Conservation (phyloP, 2,329 filamentous ascomycete species). For the Exophiala phaeomuriformis region DNA sequence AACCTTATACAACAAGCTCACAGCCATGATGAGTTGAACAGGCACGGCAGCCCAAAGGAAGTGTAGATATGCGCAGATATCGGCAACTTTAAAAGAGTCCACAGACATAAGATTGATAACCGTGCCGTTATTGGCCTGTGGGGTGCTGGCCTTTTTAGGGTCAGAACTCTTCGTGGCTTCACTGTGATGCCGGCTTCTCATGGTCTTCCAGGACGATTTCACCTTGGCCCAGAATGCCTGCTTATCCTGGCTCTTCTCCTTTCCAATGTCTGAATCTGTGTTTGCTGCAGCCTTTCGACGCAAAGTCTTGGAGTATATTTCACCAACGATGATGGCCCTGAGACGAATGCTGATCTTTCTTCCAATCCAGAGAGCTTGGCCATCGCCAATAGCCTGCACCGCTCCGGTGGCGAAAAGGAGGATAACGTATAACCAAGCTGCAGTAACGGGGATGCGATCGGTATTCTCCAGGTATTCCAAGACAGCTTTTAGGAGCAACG, state of each 20-base stretch:
- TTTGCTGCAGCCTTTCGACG: slow-evolving; percentile 79
- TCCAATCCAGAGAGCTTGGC: slow-evolving; percentile 84
- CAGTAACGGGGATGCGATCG: slow-evolving; percentile 65
- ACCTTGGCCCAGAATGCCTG: slow-evolving; percentile 40
- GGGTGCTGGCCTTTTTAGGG: slow-evolving; percentile 42
- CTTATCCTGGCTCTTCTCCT: slow-evolving; percentile 35
- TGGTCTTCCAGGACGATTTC: slow-evolving; percentile 51
- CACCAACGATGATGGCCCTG: slow-evolving; percentile 89
- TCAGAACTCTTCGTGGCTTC: slow-evolving; percentile 10
- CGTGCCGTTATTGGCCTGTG: slow-evolving; percentile 88
- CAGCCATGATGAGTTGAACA: slow-evolving; percentile 73
- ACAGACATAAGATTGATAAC: slow-evolving; percentile 99
- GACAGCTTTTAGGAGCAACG: slow-evolving; percentile 81
- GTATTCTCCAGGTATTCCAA: slow-evolving; percentile 90
- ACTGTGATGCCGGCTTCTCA: slow-evolving; percentile 30
- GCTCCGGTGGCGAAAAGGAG: slow-evolving; percentile 77
- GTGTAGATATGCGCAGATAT: slow-evolving; percentile 89
- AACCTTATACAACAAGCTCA: slow-evolving; percentile 77
- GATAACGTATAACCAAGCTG: slow-evolving; percentile 93
- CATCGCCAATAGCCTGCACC: slow-evolving; percentile 73
- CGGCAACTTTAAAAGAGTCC: slow-evolving; percentile 96
- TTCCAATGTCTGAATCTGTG: slow-evolving; percentile 64
- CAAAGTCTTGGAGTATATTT: slow-evolving; percentile 93
- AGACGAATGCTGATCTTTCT: slow-evolving; percentile 90
- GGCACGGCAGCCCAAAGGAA: slow-evolving; percentile 91